Conservation (phyloP, 257 asterid genomes). For the Lavandula angustifolia region DNA sequence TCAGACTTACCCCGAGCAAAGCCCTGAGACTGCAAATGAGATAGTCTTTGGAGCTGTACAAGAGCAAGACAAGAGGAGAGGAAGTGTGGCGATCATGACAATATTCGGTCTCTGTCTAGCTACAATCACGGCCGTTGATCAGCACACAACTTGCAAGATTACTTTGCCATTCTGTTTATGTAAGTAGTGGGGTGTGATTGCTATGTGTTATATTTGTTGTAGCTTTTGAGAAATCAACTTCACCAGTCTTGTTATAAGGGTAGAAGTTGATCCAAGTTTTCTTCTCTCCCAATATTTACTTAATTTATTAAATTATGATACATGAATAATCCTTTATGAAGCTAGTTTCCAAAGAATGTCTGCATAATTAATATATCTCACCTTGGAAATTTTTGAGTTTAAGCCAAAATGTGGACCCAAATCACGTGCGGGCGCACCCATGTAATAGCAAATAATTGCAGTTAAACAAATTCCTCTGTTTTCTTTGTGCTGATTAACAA, state of each 20-base stretch:
- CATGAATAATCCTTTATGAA: slow-evolving; percentile 29
- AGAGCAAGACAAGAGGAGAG: slow-evolving; percentile 52
- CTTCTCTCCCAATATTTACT: neutral
- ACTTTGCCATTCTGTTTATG: slow-evolving; percentile 32
- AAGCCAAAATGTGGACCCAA: slow-evolving; percentile 36
- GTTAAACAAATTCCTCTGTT: too few relatives aligned
- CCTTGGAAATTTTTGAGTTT: neutral
- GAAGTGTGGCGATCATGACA: slow-evolving; percentile 42
- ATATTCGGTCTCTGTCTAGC: slow-evolving; percentile 47
- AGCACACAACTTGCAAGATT: neutral
- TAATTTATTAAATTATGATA: neutral
- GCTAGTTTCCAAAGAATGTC: slow-evolving; percentile 45
- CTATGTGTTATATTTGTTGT: neutral
- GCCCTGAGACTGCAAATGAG: slow-evolving; percentile 58
- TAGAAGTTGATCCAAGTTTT: slow-evolving; percentile 23
- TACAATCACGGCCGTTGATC: slow-evolving; percentile 52
- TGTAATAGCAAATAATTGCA: slow-evolving; percentile 28
- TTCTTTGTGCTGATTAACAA: too few relatives aligned
- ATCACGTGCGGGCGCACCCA: slow-evolving; percentile 40
- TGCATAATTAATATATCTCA: slow-evolving; percentile 24
- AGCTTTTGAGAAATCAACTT: slow-evolving; percentile 23
- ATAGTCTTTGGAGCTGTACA: too few relatives aligned
- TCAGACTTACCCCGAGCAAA: slow-evolving; percentile 69
- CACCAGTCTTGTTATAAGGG: neutral
- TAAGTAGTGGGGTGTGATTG: slow-evolving; percentile 24